Conservation (phyloP, 2,329 filamentous ascomycete species). For the Scytalidium lignicola region DNA sequence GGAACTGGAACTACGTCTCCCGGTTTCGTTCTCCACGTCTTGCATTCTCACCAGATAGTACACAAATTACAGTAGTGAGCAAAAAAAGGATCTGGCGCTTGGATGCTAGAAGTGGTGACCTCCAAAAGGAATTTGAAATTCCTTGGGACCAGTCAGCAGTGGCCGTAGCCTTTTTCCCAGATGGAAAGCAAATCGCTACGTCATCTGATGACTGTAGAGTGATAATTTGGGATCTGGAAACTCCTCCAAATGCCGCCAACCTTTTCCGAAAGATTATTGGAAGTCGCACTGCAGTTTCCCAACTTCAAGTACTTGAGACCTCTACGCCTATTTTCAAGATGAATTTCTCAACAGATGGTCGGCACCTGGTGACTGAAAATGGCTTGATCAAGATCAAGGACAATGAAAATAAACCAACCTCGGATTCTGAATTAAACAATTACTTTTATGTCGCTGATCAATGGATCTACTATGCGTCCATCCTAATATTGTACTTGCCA, state of each 20-base stretch:
- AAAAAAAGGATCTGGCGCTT: conserved; percentile 9
- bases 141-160: conserved; percentile 2
- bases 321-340: conserved; percentile 1
- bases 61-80: background rate
- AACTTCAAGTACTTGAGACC: no score
- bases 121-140: conserved; percentile 4
- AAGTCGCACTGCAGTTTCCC: no score
- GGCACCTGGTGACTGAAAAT: conserved; percentile 10
- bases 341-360: conserved; percentile 12
- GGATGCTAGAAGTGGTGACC: conserved; percentile 6
- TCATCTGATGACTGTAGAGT: background rate
- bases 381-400: conserved; percentile 10
- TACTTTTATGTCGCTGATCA: conserved; percentile 9
- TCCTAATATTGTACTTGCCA: conserved; percentile 10
- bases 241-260: no score
- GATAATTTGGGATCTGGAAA: background rate
- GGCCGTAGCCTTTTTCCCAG: conserved; percentile 11
- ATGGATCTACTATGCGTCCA: conserved; percentile 13
- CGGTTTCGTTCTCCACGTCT: background rate
- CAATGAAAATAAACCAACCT: conserved; percentile 6
- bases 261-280: no score
- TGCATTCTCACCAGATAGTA: conserved; percentile 9
- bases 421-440: conserved; percentile 9
- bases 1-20: no score
- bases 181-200: conserved; percentile 9